phyloP scores from a whole-genome alignment of 1,139 yeast species.

The Schwanniomyces etchellsii region DNA sequence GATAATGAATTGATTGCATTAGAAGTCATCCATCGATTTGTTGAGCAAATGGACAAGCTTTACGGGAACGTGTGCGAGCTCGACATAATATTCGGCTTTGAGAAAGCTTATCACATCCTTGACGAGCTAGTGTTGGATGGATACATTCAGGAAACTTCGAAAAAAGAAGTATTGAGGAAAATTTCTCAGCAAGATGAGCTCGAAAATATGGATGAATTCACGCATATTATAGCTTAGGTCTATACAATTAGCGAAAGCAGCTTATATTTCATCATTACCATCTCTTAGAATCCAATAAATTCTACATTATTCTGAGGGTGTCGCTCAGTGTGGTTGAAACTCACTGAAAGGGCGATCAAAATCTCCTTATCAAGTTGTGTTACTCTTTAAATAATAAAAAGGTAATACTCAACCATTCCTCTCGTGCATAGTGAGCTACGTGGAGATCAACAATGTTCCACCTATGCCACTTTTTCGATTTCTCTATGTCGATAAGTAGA shows the following conservation, averaged over 20 bases:
- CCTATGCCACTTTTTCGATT: no score
- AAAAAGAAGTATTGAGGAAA: slow-evolving; percentile 69
- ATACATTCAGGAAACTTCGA: slow-evolving; percentile 76
- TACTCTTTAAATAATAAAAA: no score
- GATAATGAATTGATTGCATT: slow-evolving; percentile 85
- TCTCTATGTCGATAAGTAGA: no score
- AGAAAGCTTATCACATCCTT: slow-evolving; percentile 84
- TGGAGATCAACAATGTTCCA: no score
- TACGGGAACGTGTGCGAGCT: slow-evolving; percentile 96
- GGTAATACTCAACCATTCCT: no score
- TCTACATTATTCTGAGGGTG: neutral
- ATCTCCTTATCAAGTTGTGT: no score
- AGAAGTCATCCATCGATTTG: slow-evolving; percentile 87
- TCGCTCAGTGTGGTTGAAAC: slow-evolving; percentile 1
- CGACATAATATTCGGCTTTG: slow-evolving; percentile 91
- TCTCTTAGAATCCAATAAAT: neutral
- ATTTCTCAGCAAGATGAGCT: slow-evolving; percentile 74
- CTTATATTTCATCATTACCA: neutral
- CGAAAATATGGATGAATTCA: slow-evolving; percentile 47
- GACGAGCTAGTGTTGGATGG: slow-evolving; percentile 88
- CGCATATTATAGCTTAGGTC: slow-evolving; percentile 30
- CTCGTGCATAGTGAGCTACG: no score
- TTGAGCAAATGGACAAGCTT: slow-evolving; percentile 93
- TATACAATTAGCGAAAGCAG: no score
- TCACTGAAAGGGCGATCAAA: no score